phyloP scores from a whole-genome alignment of 768 basidiomycete genomes.

The Heimioporus sp. region DNA sequence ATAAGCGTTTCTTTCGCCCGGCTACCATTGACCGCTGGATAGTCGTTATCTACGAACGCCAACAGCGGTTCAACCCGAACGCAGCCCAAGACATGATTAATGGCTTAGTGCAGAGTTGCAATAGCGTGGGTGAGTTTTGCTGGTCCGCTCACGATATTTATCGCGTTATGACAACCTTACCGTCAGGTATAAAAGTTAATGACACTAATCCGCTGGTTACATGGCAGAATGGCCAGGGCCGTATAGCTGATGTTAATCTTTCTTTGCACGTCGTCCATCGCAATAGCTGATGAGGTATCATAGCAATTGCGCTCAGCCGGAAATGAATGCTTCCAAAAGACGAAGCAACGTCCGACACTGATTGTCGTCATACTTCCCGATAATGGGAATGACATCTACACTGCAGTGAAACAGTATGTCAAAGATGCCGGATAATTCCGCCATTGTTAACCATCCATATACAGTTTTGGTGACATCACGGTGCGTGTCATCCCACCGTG shows the following conservation, averaged over 20 bases:
- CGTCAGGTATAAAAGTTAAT: constrained; percentile 56
- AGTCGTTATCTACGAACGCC: constrained; percentile 64
- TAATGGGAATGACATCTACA: constrained; percentile 73
- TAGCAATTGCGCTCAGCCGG: constrained; percentile 56
- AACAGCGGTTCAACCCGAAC: constrained; percentile 51
- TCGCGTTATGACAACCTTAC: background rate
- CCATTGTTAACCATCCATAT: constrained; percentile 4
- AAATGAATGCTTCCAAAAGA: constrained; percentile 39
- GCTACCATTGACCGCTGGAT: constrained; percentile 55
- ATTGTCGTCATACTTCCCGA: constrained; percentile 73
- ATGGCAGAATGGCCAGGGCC: constrained; percentile 59
- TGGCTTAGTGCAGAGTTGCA: constrained; percentile 48
- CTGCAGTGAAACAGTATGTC: constrained; percentile 73
- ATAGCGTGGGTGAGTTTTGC: constrained; percentile 55
- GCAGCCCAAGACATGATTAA: constrained; percentile 52
- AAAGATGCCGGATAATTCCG: background rate
- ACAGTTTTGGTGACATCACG: constrained; percentile 69
- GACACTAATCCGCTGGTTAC: constrained; percentile 43
- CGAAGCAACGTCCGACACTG: constrained; percentile 47
- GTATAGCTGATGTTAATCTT: constrained; percentile 43
- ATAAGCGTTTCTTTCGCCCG: constrained; percentile 66
- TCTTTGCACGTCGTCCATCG: background rate
- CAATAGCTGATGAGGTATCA: background rate
- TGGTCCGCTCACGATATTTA: background rate
- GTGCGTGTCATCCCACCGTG: constrained; percentile 31